Evolutionary conservation across 257 asterid species (phyloP).

Genomic region (Capsicum baccatum): DNA sequence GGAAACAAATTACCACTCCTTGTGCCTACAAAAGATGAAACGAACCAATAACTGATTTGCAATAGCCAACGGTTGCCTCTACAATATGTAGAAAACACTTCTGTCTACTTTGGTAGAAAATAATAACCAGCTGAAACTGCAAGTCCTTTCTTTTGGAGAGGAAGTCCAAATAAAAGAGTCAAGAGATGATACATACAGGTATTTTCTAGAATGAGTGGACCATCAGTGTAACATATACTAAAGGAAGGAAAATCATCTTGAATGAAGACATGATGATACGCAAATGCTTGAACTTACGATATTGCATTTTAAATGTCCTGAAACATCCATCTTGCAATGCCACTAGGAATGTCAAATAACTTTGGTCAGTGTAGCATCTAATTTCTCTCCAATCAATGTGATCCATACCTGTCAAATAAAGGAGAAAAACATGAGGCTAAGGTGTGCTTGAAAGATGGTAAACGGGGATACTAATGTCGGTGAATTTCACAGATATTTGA

Average conservation of each 20-base stretch:
- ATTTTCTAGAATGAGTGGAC: not conserved
- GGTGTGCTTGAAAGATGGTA: not conserved
- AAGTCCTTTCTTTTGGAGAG: not conserved
- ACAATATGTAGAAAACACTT: not conserved
- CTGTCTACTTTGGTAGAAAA: not conserved
- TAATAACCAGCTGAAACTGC: not conserved
- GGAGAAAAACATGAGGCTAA: constrained; percentile 28
- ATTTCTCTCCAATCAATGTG: constrained; percentile 77
- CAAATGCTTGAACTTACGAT: constrained; percentile 17
- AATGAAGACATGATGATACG: not conserved
- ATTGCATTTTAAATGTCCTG: constrained; percentile 8
- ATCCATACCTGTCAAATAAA: constrained; percentile 80
- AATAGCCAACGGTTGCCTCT: constrained; percentile 2
- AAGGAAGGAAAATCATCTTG: constrained; percentile 23
- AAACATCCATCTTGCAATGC: constrained; percentile 14
- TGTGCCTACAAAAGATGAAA: constrained; percentile 20
- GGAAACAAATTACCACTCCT: constrained; percentile 19
- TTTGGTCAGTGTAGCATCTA: constrained; percentile 77
- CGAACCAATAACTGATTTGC: not conserved
- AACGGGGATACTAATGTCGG: not conserved
- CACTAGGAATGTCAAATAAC: constrained; percentile 36
- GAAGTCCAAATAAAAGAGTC: not conserved
- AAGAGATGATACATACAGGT: not conserved
- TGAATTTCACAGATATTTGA: not conserved
- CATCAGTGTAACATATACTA: not conserved